Evolutionary conservation across 2,329 filamentous ascomycete species (phyloP).

Genomic region (Cadophora gregata): DNA sequence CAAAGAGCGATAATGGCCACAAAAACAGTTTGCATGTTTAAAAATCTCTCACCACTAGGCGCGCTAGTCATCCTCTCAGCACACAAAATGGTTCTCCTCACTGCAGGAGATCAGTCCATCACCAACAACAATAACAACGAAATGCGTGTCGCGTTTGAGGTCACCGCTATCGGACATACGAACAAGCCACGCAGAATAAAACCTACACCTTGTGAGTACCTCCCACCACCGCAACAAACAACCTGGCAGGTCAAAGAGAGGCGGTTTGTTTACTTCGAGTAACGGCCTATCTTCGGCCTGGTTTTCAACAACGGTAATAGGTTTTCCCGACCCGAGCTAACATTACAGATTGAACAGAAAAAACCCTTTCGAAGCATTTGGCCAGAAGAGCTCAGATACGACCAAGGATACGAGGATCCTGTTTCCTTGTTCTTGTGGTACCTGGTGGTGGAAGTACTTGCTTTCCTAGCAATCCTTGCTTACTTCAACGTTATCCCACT

Average conservation of each 20-base stretch:
- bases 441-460: neutral
- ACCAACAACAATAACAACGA: neutral
- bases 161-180: neutral
- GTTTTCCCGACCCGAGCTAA: neutral
- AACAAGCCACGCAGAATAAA: neutral
- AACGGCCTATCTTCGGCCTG: neutral
- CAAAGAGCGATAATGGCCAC: neutral
- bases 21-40: neutral
- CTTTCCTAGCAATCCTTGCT: neutral
- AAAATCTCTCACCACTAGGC: neutral
- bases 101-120: neutral
- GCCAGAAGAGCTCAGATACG: neutral
- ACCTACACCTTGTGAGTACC: neutral
- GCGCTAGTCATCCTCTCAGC: neutral
- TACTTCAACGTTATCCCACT: neutral
- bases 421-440: neutral
- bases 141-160: neutral
- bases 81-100: neutral
- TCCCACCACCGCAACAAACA: neutral
- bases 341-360: neutral
- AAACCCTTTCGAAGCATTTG: neutral
- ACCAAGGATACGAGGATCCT: neutral
- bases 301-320: neutral
- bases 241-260: neutral
- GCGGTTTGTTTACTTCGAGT: constrained; percentile 4